Evolutionary conservation across 2,329 filamentous ascomycete species (phyloP).

Genomic region (Phaeosphaeriaceae sp.): DNA sequence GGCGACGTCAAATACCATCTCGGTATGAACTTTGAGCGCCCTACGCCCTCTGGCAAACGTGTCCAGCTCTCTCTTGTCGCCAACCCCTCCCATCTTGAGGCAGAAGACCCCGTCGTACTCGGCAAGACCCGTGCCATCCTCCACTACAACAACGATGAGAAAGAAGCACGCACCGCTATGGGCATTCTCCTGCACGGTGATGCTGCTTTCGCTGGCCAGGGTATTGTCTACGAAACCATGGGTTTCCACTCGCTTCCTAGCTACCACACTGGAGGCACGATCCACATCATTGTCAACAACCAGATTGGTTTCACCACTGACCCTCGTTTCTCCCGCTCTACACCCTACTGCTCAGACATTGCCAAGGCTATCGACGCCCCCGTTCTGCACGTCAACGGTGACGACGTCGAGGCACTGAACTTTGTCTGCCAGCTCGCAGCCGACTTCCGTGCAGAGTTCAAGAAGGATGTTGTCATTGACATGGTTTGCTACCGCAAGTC

Average conservation of each 20-base stretch:
- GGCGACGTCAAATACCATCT: slow-evolving; percentile 99
- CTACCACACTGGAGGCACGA: slow-evolving; percentile 96
- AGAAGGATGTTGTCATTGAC: slow-evolving; percentile 97
- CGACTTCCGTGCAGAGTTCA: slow-evolving; percentile 98
- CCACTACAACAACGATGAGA: slow-evolving; percentile 98
- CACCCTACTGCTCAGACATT: slow-evolving; percentile 98
- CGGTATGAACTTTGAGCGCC: slow-evolving; percentile 99
- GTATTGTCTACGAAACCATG: slow-evolving; percentile 97
- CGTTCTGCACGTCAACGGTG: slow-evolving; percentile 98
- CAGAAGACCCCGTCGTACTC: slow-evolving; percentile 95
- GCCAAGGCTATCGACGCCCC: slow-evolving; percentile 98
- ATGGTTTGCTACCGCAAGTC: slow-evolving; percentile 99
- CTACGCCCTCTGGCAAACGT: slow-evolving; percentile 96
- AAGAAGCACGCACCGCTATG: slow-evolving; percentile 88
- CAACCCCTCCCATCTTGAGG: slow-evolving; percentile 97
- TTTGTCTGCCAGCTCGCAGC: slow-evolving; percentile 96
- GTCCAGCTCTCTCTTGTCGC: slow-evolving; percentile 98
- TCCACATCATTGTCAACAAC: slow-evolving; percentile 98
- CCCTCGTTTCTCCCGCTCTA: slow-evolving; percentile 94
- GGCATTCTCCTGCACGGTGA: slow-evolving; percentile 95
- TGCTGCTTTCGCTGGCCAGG: slow-evolving; percentile 94
- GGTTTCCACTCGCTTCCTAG: slow-evolving; percentile 95
- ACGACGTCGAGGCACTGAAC: slow-evolving; percentile 98
- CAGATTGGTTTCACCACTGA: slow-evolving; percentile 99
- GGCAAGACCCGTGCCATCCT: slow-evolving; percentile 98